phyloP scores from a whole-genome alignment of 2,329 filamentous ascomycete species.

The Exophiala dermatitidis region DNA sequence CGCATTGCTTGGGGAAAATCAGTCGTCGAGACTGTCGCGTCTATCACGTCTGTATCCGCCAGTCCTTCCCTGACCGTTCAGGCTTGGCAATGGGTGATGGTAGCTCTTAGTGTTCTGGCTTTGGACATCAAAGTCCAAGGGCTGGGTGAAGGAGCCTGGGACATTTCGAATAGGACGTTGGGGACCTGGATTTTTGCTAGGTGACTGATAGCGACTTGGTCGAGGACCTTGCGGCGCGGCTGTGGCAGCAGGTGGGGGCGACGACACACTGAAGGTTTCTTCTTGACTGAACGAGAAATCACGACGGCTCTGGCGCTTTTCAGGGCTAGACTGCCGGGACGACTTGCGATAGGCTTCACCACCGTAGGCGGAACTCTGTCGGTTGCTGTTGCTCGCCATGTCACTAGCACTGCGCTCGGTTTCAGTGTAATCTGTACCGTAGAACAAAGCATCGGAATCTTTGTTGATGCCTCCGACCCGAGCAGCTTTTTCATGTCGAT shows the following conservation, averaged over 20 bases:
- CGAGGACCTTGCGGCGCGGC: slow-evolving; percentile 9
- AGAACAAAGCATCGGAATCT: slow-evolving; percentile 72
- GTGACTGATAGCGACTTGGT: slow-evolving; percentile 16
- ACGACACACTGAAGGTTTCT: slow-evolving; percentile 16
- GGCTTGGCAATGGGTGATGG: slow-evolving; percentile 50
- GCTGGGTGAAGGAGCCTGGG: slow-evolving; percentile 39
- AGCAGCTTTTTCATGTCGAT: slow-evolving; percentile 79
- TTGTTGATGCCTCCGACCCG: slow-evolving; percentile 85
- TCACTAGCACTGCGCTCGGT: slow-evolving; percentile 43
- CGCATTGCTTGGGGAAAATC: neutral
- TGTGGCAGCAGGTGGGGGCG: slow-evolving; percentile 11
- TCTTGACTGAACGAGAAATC: slow-evolving; percentile 26
- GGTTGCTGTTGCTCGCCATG: slow-evolving; percentile 32
- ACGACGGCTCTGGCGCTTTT: slow-evolving; percentile 22
- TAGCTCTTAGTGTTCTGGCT: slow-evolving; percentile 46
- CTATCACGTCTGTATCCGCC: slow-evolving; percentile 24
- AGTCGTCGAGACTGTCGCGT: slow-evolving; percentile 25
- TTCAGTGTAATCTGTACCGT: slow-evolving; percentile 65
- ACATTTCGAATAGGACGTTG: slow-evolving; percentile 25
- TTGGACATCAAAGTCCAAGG: slow-evolving; percentile 38
- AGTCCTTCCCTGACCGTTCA: slow-evolving; percentile 29
- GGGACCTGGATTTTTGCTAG: slow-evolving; percentile 16
- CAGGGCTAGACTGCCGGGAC: slow-evolving; percentile 16
- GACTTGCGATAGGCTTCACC: slow-evolving; percentile 1
- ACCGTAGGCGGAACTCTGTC: slow-evolving; percentile 8